Evolutionary conservation across 2,329 filamentous ascomycete species (phyloP), one percentile per base, ranked within the genome.

Genomic region (Sarocladium strictum): DNA sequence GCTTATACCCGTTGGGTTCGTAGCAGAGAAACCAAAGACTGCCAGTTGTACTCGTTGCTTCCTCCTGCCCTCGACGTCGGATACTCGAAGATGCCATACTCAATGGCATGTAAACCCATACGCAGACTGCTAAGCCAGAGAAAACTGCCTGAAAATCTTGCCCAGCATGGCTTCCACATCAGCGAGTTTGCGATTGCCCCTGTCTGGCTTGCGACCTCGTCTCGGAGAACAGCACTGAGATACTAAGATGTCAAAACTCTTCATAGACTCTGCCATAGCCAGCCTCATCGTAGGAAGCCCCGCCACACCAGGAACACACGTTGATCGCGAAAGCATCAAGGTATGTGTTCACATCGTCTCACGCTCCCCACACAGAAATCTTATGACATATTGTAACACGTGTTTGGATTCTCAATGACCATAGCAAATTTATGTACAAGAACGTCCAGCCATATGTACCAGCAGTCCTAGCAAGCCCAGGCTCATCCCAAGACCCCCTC

Each of bases 121-220:
- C 37, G 27, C 17, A 54, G n/a, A 54, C 53, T 12, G 47, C 23
- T n/a, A 43, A 14, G 4, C 53, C 53, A 27, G 53, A 54, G 40
- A 54, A 54, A 11, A 45, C 27, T 19, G 21, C 53, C 37, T 43
- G 37, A 23, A 54, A 33, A 27, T 27, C 12, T 19, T 27, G 2
- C 53, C 53, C 37, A 54, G 37, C 23, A 54, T 47, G 7, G n/a
- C 38, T 11, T 43, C n/a, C 6, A 54, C 53, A n/a, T 54, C 53
- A 15, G 37, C 12, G 38, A 45, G 47, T 12, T 47, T 29, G 23
- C 24, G 23, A 7, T 24, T 15, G n/a, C 26, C 32, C 12, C 47
- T 33, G 19, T 54, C 23, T 15, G 21, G 14, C 10, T 35, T 15
- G 21, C 53, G 47, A 23, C 53, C 53, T 15, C n/a, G 53, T 54